A percentile compares a stretch with the other conserved stretches of the same genome.
Conservation (phyloP, 2,329 filamentous ascomycete species). For the Xylaria sp. region DNA sequence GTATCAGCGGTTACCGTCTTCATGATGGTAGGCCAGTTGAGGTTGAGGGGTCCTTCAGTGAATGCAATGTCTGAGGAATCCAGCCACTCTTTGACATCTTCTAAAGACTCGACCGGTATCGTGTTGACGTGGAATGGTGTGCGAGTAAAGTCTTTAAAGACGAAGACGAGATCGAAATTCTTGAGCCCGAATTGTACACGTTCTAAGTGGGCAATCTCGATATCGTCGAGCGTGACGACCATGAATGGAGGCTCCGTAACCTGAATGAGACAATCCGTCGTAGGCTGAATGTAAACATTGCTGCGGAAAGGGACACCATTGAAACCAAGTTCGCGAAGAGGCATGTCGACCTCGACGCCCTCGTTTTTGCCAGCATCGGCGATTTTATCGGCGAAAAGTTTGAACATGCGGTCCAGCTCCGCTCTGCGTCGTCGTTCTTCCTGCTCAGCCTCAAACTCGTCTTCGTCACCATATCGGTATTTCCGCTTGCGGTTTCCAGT, state of each 20-base stretch:
- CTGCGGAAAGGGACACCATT: slow-evolving; percentile 95
- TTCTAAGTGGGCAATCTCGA: slow-evolving; percentile 95
- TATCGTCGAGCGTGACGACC: slow-evolving; percentile 93
- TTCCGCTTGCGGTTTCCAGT: slow-evolving; percentile 98
- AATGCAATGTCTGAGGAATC: slow-evolving; percentile 95
- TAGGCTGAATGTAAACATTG: slow-evolving; percentile 94
- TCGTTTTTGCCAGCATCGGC: slow-evolving; percentile 93
- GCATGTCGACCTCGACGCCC: slow-evolving; percentile 92
- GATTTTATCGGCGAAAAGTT: slow-evolving; percentile 96
- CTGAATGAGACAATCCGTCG: slow-evolving; percentile 96
- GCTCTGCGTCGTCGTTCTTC: slow-evolving; percentile 91
- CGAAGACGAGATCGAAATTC: slow-evolving; percentile 98
- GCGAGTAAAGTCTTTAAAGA: slow-evolving; percentile 97
- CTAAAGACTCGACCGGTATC: slow-evolving; percentile 93
- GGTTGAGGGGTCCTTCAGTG: slow-evolving; percentile 92
- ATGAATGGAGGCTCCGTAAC: slow-evolving; percentile 97
- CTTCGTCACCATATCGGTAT: slow-evolving; percentile 96
- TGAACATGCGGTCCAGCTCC: slow-evolving; percentile 96
- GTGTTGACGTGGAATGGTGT: slow-evolving; percentile 95
- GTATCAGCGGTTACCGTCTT: slow-evolving; percentile 96
- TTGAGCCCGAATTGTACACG: slow-evolving; percentile 96
- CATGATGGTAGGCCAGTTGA: slow-evolving; percentile 99
- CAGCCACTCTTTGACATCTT: slow-evolving; percentile 97
- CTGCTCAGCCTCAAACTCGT: slow-evolving; percentile 98
- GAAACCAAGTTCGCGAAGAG: slow-evolving; percentile 95